Conservation (phyloP, 768 basidiomycete genomes). For the Pisolithus albus region DNA sequence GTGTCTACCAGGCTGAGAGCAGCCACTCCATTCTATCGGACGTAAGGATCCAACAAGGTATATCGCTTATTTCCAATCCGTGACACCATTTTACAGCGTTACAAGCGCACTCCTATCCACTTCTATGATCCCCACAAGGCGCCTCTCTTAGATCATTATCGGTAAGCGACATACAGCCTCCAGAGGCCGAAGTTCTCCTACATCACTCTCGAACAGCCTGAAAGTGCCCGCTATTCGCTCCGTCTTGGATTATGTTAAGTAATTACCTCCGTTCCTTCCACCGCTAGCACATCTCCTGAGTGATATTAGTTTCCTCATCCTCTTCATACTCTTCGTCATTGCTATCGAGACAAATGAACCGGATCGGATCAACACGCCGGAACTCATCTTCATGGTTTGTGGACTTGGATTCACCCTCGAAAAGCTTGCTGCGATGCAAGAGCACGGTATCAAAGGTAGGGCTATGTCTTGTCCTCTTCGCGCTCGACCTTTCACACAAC, state of each 20-base stretch:
- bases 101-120: constrained; percentile 86
- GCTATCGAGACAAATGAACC: constrained; percentile 70
- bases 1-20: constrained; percentile 86
- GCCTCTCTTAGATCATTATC: constrained; percentile 91
- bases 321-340: constrained; percentile 73
- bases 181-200: neutral
- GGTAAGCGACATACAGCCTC: constrained; percentile 39
- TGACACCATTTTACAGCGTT: constrained; percentile 51
- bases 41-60: constrained; percentile 34
- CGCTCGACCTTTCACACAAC: constrained; percentile 3
- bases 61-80: neutral
- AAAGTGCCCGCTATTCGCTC: constrained; percentile 92
- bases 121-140: constrained; percentile 94
- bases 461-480: constrained; percentile 29
- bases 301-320: constrained; percentile 54
- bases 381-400: constrained; percentile 73
- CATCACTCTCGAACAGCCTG: constrained; percentile 39
- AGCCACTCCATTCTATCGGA: constrained; percentile 87
- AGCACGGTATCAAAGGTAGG: constrained; percentile 89
- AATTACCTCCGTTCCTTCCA: neutral
- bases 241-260: constrained; percentile 87
- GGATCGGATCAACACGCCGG: constrained; percentile 55
- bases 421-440: constrained; percentile 91
- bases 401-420: constrained; percentile 82
- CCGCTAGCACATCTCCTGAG: constrained; percentile 1